Evolutionary conservation across 2,329 filamentous ascomycete species (phyloP).

Genomic region (Hypocrella siamensis): DNA sequence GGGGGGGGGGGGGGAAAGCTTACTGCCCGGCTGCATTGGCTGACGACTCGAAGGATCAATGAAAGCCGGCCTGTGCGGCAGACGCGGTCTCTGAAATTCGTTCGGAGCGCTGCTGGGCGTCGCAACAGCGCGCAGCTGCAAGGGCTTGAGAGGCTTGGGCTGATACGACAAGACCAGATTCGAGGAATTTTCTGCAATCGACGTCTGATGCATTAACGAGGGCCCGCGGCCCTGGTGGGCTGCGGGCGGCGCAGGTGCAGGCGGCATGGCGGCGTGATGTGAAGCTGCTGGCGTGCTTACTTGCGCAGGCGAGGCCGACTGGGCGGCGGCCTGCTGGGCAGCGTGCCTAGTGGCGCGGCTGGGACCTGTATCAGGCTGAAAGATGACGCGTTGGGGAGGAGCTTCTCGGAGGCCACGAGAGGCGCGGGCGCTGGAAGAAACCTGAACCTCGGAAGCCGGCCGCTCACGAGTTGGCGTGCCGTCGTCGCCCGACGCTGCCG

Average conservation of each 20-base stretch:
- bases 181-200: slow-evolving; percentile 40
- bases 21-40: slow-evolving; percentile 45
- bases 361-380: slow-evolving; percentile 62
- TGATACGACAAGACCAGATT: slow-evolving; percentile 54
- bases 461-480: slow-evolving; percentile 40
- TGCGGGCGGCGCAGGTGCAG: slow-evolving; percentile 14
- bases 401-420: slow-evolving; percentile 60
- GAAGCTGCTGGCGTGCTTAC: slow-evolving; percentile 12
- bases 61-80: slow-evolving; percentile 22
- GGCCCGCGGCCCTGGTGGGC: slow-evolving; percentile 22
- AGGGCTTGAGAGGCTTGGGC: slow-evolving; percentile 42
- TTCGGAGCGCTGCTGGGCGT: slow-evolving; percentile 61
- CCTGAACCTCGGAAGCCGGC: slow-evolving; percentile 32
- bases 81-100: slow-evolving; percentile 36
- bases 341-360: slow-evolving; percentile 47
- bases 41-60: slow-evolving; percentile 19
- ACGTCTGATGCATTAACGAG: slow-evolving; percentile 33
- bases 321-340: slow-evolving; percentile 25
- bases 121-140: slow-evolving; percentile 56
- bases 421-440: slow-evolving; percentile 38
- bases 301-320: slow-evolving; percentile 12
- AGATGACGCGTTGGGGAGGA: slow-evolving; percentile 71
- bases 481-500: slow-evolving; percentile 43
- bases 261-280: slow-evolving; percentile 18
- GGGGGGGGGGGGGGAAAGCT: slow-evolving; percentile 13